Evolutionary conservation across 2,329 filamentous ascomycete genomes (phyloP), one percentile per base, ranked within the genome.

Genomic region (Microsporum ferrugineum): DNA sequence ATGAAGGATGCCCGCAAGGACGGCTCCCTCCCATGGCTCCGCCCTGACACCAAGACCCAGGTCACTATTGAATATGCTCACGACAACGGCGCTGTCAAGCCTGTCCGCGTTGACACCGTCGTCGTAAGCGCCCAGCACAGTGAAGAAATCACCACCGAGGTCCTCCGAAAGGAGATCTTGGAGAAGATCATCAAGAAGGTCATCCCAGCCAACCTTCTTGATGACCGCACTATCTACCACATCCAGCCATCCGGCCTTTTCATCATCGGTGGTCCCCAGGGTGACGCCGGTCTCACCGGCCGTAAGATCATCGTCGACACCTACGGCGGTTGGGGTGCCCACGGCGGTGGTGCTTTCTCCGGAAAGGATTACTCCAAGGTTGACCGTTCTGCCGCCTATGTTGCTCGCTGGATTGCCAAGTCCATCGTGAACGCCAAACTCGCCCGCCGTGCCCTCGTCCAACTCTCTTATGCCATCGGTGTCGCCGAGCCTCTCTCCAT

Each of bases 331-430:
- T 97, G 94, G 94, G 94, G 94, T 81, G 94, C 94, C 71, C 94
- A 99, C 84, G 94, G 94, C 84, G 94, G 94, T 83, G 94, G 94
- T 88, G 94, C 94, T 78, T 99, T 99, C 88, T 97, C 94, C 72
- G 94, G 94, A 73, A 99, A 99, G 88, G 94, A 99, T 79, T 99
- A 96, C 86, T 96, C 91, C 84, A 99, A 99, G 86, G 94, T 99
- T 79, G 94, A 99, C 77, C 89, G 94, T 71, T 97, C 94, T 60
- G 94, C 94, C 68, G 94, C 94, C 73, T 99, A 99, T 82, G 86
- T 97, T 70, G 91, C 84, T 69, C 91, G 94, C 76, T 99, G 94
- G 94, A 91, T 99, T 77, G 94, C 94, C 80, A 99, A 99, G 85
- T 99, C 94, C 47, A 85, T 99, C 67, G 89, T 99, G 70, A 80